Evolutionary conservation across 306 rosid genomes (phyloP).

Genomic region (Vigna nakashimae): DNA sequence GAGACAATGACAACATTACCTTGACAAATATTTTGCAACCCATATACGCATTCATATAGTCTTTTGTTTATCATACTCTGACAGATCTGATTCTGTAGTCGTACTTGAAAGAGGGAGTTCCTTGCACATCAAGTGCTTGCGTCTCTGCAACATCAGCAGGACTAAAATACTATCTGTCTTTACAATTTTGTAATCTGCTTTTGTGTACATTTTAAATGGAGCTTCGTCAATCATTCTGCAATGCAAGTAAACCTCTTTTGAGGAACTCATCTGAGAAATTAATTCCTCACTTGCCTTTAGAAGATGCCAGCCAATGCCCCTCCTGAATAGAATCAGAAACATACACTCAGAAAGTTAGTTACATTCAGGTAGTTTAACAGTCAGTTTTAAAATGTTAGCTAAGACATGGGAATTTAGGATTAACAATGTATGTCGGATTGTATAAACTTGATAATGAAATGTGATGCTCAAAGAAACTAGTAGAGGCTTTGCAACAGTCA

Average conservation of each 20-base stretch:
- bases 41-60: slow-evolving; percentile 35
- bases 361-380: slow-evolving; percentile 6
- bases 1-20: slow-evolving; percentile 47
- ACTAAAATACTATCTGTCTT: slow-evolving; percentile 77
- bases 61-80: slow-evolving; percentile 51
- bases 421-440: not conserved
- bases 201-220: slow-evolving; percentile 86
- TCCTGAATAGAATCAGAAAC: slow-evolving; percentile 63
- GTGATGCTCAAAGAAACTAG: slow-evolving; percentile 10
- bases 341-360: slow-evolving; percentile 28
- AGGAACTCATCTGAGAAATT: slow-evolving; percentile 69
- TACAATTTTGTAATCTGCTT: slow-evolving; percentile 75
- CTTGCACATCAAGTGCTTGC: slow-evolving; percentile 93
- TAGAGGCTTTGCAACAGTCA: slow-evolving; percentile 10
- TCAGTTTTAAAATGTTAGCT: slow-evolving; percentile 14
- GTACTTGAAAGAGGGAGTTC: slow-evolving; percentile 59
- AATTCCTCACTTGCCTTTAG: slow-evolving; percentile 90
- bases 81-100: slow-evolving; percentile 50
- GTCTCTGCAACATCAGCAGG: slow-evolving; percentile 83
- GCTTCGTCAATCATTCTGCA: slow-evolving; percentile 88
- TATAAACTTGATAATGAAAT: not conserved
- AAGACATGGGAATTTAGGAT: not conserved
- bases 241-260: slow-evolving; percentile 83
- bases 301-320: slow-evolving; percentile 98
- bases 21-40: slow-evolving; percentile 37